These are phyloP conservation scores for Trichocladium antarcticum DNA, from an alignment of 495 filamentous ascomycete genomes.

Conservation along the genomic window DNA sequence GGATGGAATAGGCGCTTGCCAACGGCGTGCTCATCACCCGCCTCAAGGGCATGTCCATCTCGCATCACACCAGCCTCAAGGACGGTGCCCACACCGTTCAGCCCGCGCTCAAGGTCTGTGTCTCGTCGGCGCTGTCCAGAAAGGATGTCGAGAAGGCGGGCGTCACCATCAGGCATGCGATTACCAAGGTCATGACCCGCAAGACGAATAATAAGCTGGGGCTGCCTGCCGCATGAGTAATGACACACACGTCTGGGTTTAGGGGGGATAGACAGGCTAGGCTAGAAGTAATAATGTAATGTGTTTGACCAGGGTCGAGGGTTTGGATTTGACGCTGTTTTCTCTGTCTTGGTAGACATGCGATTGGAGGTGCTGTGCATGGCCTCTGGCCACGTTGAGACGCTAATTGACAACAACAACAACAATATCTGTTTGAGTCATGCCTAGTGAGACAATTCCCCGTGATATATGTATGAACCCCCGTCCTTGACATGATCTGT, in stretches of 20 bases:
- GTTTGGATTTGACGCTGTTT: too few species aligned
- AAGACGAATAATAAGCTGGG: conserved; percentile 36
- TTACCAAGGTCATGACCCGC: conserved; percentile 69
- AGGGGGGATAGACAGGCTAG: background rate
- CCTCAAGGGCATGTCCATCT: conserved; percentile 62
- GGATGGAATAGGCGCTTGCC: conserved; percentile 47
- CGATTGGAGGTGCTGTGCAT: too few species aligned
- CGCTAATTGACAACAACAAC: too few species aligned
- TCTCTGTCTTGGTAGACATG: too few species aligned
- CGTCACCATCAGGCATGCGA: conserved; percentile 75
- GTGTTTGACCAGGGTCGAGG: too few species aligned
- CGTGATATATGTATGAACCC: too few species aligned
- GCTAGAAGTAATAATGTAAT: background rate
- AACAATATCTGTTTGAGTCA: too few species aligned
- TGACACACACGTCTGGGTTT: background rate
- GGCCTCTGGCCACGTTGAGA: too few species aligned
- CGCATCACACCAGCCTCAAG: conserved; percentile 41
- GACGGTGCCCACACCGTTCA: conserved; percentile 55
- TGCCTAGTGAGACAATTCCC: too few species aligned
- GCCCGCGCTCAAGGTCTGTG: conserved; percentile 80
- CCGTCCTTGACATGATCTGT: too few species aligned
- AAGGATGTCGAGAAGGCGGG: conserved; percentile 95
- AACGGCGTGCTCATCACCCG: conserved; percentile 84
- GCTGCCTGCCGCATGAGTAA: conserved; percentile 16
- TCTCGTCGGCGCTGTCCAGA: conserved; percentile 74